Evolutionary conservation across 2,329 filamentous ascomycete genomes (phyloP).

Genomic region (Diplocarpon rosae): DNA sequence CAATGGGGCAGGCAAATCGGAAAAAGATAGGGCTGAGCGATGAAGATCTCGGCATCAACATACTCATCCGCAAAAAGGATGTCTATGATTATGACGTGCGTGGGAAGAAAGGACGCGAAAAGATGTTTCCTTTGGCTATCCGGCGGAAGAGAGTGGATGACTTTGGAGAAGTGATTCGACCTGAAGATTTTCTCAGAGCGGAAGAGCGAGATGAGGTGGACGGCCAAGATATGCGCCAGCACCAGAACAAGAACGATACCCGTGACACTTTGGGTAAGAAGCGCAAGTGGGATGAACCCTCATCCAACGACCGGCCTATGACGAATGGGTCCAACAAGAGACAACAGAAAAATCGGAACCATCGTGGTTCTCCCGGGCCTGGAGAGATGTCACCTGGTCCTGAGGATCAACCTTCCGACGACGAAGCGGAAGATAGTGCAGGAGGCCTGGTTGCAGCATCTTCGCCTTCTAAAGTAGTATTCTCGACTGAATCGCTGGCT

Average conservation of each 20-base stretch:
- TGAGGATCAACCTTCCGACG: constrained; percentile 47
- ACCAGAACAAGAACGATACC: constrained; percentile 36
- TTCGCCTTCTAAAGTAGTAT: constrained; percentile 62
- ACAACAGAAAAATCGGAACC: constrained; percentile 35
- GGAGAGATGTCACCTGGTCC: constrained; percentile 33
- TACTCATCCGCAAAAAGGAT: constrained; percentile 77
- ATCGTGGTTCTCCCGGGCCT: constrained; percentile 27
- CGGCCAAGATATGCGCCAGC: constrained; percentile 47
- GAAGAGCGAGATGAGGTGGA: constrained; percentile 78
- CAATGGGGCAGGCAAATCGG: constrained; percentile 70
- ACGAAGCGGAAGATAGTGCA: constrained; percentile 41
- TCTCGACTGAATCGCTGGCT: constrained; percentile 50
- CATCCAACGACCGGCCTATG: constrained; percentile 29
- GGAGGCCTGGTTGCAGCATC: constrained; percentile 38
- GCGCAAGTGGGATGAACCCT: constrained; percentile 76
- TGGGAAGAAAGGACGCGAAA: constrained; percentile 82
- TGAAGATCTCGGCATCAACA: constrained; percentile 83
- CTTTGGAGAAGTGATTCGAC: constrained; percentile 86
- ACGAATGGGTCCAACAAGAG: constrained; percentile 47
- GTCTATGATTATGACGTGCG: constrained; percentile 91
- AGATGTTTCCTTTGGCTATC: constrained; percentile 80
- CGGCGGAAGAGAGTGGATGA: constrained; percentile 74
- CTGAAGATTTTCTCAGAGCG: constrained; percentile 85
- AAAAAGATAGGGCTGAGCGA: constrained; percentile 82
- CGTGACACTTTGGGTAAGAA: constrained; percentile 75